Conservation (phyloP, 2,329 filamentous ascomycete species). For the Trichoderma semiorbis region DNA sequence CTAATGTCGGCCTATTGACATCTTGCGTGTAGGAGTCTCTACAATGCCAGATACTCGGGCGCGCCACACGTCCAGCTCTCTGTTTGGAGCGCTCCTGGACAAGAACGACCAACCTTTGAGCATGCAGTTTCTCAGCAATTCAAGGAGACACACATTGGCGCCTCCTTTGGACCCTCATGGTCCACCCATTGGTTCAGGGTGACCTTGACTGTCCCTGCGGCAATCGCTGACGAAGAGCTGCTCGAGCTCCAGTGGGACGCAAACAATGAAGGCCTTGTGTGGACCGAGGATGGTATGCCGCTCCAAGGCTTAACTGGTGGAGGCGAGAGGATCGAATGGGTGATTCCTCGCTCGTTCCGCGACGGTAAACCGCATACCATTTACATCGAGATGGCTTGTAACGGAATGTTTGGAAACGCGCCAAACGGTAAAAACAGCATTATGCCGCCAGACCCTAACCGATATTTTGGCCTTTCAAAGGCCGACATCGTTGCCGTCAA, state of each 20-base stretch:
- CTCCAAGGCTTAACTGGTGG: slow-evolving; percentile 89
- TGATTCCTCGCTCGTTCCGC: slow-evolving; percentile 75
- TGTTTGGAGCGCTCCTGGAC: slow-evolving; percentile 78
- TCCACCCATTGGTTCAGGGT: slow-evolving; percentile 97
- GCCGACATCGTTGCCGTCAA: slow-evolving; percentile 91
- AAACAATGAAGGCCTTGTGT: slow-evolving; percentile 91
- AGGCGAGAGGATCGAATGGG: slow-evolving; percentile 86
- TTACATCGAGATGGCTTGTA: slow-evolving; percentile 98
- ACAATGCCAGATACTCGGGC: slow-evolving; percentile 52
- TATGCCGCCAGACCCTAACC: slow-evolving; percentile 83
- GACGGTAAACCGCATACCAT: slow-evolving; percentile 85
- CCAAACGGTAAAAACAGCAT: slow-evolving; percentile 74
- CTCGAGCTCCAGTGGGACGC: slow-evolving; percentile 98
- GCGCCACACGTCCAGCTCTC: slow-evolving; percentile 76
- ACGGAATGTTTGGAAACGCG: slow-evolving; percentile 96
- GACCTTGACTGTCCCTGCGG: slow-evolving; percentile 68
- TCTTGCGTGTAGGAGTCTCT: slow-evolving; percentile 33
- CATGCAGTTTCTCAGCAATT: slow-evolving; percentile 77
- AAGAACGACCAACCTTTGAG: slow-evolving; percentile 78
- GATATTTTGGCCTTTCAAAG: slow-evolving; percentile 69
- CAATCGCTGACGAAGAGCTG: slow-evolving; percentile 70
- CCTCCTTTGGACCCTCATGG: slow-evolving; percentile 90
- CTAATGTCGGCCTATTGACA: slow-evolving; percentile 17
- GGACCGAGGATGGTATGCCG: slow-evolving; percentile 84
- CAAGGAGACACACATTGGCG: slow-evolving; percentile 68